Evolutionary conservation across 441 rosid genomes (phyloP), one percentile per base, ranked within the genome.

Genomic region (Pelargonium citronellum): DNA sequence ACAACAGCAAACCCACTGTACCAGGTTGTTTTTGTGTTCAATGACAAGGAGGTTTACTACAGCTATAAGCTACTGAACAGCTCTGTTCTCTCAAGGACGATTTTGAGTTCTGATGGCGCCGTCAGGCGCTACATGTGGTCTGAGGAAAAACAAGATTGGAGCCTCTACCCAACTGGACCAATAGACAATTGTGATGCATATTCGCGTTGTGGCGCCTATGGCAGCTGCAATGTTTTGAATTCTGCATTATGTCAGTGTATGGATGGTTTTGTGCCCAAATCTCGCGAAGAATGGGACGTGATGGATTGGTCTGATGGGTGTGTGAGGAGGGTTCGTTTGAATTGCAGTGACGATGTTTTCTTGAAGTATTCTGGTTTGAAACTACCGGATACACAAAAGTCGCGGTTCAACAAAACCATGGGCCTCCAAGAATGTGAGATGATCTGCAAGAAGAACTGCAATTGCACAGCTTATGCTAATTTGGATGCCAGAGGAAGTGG

Each of bases 381-480:
- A 43, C 22, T 79, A 44, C 79, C 75, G 0, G 82, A 79, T 51
- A 15, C 67, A 0, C n/a, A 8, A 0, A 24, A 12, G 0, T 43
- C 41, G 15, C 24, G 30, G 74, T 63, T 49, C 51, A 70, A 80
- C 44, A 16, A 15, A 16, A 81, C 67, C 24, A 73, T 77, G 43
- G 30, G 0, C 2, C 37, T 53, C 4, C 19, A 39, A 0, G 69
- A 51, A 43, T 79, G 82, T 47, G 19, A 62, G 69, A 20, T 1
- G 0, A 19, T 7, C 30, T 79, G 82, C 69, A 39, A 68, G 51
- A 24, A 24, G 69, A 70, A 79, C 27, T 79, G 82, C 66, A 64
- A 73, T 2, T 79, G 98, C 58, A 84, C 81, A 0, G 97, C 91
- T 46, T 94, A 79, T 75, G 82, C 92, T 2, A 81, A 47, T 64